phyloP scores from a whole-genome alignment of 345 rosid genomes.

The Aegle marmelos region DNA sequence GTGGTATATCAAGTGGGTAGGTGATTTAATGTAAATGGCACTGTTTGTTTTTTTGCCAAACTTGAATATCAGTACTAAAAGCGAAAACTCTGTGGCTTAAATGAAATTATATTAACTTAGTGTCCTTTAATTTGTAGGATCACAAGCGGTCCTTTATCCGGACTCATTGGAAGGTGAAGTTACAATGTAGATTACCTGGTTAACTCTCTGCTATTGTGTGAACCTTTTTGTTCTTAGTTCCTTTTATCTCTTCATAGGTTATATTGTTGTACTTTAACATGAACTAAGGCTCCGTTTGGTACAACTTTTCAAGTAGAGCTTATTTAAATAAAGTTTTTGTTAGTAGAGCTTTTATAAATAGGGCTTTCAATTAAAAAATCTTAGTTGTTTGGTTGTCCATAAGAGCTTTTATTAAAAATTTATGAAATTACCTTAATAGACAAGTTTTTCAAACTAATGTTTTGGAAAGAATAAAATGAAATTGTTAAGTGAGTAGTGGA shows the following conservation, averaged over 20 bases:
- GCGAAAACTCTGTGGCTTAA: not conserved
- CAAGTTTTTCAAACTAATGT: too few species aligned
- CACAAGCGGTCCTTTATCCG: conserved; percentile 89
- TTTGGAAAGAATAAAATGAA: too few species aligned
- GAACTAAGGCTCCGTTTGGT: too few species aligned
- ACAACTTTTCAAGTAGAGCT: too few species aligned
- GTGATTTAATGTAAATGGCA: conserved; percentile 23
- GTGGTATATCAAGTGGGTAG: conserved; percentile 95
- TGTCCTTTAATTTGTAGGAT: conserved; percentile 54
- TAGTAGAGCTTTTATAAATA: too few species aligned
- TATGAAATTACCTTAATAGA: too few species aligned
- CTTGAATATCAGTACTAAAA: conserved; percentile 5
- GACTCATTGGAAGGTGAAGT: conserved; percentile 89
- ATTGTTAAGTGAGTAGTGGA: too few species aligned
- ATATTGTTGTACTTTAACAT: not conserved
- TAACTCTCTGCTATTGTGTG: not conserved
- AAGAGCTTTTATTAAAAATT: too few species aligned
- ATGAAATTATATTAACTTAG: not conserved
- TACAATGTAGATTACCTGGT: conserved; percentile 2
- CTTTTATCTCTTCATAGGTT: not conserved
- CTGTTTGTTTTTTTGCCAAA: not conserved
- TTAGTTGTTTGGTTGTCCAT: too few species aligned
- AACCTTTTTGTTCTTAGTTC: not conserved
- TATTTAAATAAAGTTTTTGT: too few species aligned
- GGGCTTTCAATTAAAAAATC: too few species aligned